Evolutionary conservation across 2,329 filamentous ascomycete genomes (phyloP).

Genomic region (Dactylella cylindrospora): DNA sequence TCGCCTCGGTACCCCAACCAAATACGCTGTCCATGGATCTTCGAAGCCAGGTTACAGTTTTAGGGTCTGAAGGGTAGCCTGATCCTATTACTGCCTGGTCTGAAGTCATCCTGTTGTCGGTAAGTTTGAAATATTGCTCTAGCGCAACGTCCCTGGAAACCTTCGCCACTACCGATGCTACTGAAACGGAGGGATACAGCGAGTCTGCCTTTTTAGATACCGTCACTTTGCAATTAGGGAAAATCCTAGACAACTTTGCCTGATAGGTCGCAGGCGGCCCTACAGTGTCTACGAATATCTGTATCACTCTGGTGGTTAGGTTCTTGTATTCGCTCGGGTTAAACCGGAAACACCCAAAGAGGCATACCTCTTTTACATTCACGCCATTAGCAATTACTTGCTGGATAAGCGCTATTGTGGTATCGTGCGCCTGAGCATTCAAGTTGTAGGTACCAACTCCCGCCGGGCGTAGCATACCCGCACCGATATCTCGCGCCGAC

Average conservation of each 20-base stretch:
- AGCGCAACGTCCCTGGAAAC: slow-evolving; percentile 90
- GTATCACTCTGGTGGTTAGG: no score
- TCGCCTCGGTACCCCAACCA: slow-evolving; percentile 89
- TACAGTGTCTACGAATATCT: slow-evolving; percentile 91
- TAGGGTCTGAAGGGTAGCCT: slow-evolving; percentile 85
- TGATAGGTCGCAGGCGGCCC: slow-evolving; percentile 81
- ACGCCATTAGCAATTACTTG: slow-evolving; percentile 75
- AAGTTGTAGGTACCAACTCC: slow-evolving; percentile 67
- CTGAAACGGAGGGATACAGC: slow-evolving; percentile 87
- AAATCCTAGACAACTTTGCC: slow-evolving; percentile 76
- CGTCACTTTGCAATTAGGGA: slow-evolving; percentile 73
- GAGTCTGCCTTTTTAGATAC: slow-evolving; percentile 91
- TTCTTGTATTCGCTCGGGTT: no score
- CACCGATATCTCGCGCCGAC: slow-evolving; percentile 78
- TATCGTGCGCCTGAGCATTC: slow-evolving; percentile 69
- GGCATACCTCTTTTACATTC: slow-evolving; percentile 66
- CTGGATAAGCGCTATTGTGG: slow-evolving; percentile 75
- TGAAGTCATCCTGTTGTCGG: slow-evolving; percentile 62
- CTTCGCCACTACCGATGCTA: slow-evolving; percentile 91
- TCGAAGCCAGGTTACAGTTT: slow-evolving; percentile 79
- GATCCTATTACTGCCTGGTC: slow-evolving; percentile 73
- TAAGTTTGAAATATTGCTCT: slow-evolving; percentile 55
- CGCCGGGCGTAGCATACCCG: slow-evolving; percentile 70
- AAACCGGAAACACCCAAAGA: neutral
- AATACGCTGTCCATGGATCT: slow-evolving; percentile 88